phyloP scores from a whole-genome alignment of 1,284 basidiomycete genomes.

The Puccinia polysora region DNA sequence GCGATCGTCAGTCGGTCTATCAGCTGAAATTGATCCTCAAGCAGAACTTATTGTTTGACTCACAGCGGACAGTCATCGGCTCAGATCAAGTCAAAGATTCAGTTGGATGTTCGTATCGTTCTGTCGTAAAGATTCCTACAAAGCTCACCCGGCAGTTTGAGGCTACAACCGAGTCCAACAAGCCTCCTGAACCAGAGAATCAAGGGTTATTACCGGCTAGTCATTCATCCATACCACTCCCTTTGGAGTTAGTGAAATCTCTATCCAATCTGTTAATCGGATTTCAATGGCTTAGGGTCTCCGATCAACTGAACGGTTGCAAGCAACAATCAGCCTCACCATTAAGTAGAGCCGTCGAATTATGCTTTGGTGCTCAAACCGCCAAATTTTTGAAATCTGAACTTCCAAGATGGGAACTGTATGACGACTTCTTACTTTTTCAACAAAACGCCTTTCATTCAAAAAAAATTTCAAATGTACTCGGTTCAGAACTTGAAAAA shows the following conservation, averaged over 20 bases:
- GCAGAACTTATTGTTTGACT: slow-evolving; percentile 4
- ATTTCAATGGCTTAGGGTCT: slow-evolving; percentile 17
- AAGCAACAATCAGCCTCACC: slow-evolving; percentile 24
- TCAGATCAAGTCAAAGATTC: background rate
- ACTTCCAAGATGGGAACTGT: slow-evolving; percentile 25
- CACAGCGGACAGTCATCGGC: background rate
- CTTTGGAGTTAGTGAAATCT: background rate
- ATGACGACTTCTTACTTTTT: slow-evolving; percentile 32
- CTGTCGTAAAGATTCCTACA: slow-evolving; percentile 9
- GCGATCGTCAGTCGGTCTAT: slow-evolving; percentile 1
- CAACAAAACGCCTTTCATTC: slow-evolving; percentile 19
- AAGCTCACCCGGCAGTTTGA: background rate
- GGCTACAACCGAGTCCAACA: too few relatives aligned
- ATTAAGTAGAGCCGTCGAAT: background rate
- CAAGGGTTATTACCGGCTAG: background rate
- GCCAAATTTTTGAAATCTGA: background rate
- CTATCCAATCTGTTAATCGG: background rate
- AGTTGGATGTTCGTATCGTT: background rate
- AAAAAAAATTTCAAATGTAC: background rate
- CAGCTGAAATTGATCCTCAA: slow-evolving; percentile 18
- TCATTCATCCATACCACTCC: slow-evolving; percentile 1
- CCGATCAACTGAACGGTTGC: background rate
- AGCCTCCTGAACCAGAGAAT: background rate
- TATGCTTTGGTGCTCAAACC: background rate
- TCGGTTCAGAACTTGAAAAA: background rate